Percentiles rank a stretch among this genome's conserved stretches.
phyloP scores from a whole-genome alignment of 2,329 filamentous ascomycete species.

The Elsinoe arachidis region DNA sequence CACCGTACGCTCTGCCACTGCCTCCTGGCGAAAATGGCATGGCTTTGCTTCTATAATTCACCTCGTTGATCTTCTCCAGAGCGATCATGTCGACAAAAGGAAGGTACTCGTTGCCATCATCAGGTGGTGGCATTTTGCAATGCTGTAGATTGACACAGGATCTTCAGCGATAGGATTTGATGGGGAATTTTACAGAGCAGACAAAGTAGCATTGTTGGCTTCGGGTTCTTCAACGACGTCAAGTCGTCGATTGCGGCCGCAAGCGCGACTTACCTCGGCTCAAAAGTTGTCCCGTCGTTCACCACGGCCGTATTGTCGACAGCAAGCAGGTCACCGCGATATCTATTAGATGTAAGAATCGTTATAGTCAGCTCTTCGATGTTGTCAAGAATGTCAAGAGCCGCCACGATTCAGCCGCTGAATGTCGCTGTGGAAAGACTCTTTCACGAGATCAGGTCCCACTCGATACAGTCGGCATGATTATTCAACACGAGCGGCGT shows the following conservation, averaged over 20 bases:
- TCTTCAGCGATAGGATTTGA: background rate
- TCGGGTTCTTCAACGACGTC: background rate
- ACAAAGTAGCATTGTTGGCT: background rate
- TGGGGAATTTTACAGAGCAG: background rate
- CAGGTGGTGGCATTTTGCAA: conserved; percentile 13
- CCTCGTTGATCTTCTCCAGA: conserved; percentile 33
- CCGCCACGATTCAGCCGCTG: background rate
- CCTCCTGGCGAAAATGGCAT: conserved; percentile 37
- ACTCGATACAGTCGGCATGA: background rate
- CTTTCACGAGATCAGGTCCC: background rate
- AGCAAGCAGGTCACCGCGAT: too few species aligned
- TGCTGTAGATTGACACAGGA: background rate
- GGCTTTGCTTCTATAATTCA: conserved; percentile 33
- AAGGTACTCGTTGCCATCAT: conserved; percentile 26
- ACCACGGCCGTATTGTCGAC: background rate
- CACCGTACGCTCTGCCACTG: conserved; percentile 42
- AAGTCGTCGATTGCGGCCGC: background rate
- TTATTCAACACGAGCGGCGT: conserved; percentile 8
- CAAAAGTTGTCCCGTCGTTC: background rate
- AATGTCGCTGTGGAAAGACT: background rate
- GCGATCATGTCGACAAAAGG: conserved; percentile 35
- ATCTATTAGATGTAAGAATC: too few species aligned
- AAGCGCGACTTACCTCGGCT: background rate
- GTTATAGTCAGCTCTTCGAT: too few species aligned
- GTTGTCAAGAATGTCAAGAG: background rate